Conservation (phyloP, 345 rosid genomes). For the Linum lewisii region DNA sequence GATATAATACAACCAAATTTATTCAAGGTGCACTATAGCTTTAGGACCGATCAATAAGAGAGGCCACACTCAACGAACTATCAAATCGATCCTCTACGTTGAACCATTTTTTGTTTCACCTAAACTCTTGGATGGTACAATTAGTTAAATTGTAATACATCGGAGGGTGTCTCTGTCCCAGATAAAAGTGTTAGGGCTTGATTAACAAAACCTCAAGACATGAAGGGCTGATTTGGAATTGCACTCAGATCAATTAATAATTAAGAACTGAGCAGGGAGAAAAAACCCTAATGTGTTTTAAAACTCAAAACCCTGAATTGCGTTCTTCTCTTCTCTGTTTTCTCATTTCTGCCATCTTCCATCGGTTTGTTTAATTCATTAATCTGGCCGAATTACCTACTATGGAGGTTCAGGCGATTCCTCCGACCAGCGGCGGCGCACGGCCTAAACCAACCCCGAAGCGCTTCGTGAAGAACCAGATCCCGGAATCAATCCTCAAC, state of each 20-base stretch:
- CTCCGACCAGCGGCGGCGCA: background rate
- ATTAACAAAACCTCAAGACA: background rate
- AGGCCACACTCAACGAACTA: too few relatives aligned
- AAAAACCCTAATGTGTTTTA: background rate
- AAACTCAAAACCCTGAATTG: too few relatives aligned
- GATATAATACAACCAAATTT: too few relatives aligned
- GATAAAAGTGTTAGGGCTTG: background rate
- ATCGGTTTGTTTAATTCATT: background rate
- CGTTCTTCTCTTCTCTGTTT: background rate
- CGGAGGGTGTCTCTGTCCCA: background rate
- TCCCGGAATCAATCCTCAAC: slow-evolving; percentile 73
- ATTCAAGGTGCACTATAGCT: too few relatives aligned
- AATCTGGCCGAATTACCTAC: background rate
- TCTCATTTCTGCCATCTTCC: background rate
- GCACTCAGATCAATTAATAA: background rate
- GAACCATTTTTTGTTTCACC: too few relatives aligned
- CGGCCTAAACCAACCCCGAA: slow-evolving; percentile 48
- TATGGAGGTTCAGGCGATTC: background rate
- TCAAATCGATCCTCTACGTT: too few relatives aligned
- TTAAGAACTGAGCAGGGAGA: background rate
- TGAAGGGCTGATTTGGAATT: background rate
- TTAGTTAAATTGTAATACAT: too few relatives aligned
- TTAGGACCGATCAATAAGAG: too few relatives aligned
- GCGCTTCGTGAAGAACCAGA: slow-evolving; percentile 75
- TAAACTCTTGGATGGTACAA: too few relatives aligned